phyloP scores from a whole-genome alignment of 2,329 filamentous ascomycete genomes.

The Trichoderma asperellum region DNA sequence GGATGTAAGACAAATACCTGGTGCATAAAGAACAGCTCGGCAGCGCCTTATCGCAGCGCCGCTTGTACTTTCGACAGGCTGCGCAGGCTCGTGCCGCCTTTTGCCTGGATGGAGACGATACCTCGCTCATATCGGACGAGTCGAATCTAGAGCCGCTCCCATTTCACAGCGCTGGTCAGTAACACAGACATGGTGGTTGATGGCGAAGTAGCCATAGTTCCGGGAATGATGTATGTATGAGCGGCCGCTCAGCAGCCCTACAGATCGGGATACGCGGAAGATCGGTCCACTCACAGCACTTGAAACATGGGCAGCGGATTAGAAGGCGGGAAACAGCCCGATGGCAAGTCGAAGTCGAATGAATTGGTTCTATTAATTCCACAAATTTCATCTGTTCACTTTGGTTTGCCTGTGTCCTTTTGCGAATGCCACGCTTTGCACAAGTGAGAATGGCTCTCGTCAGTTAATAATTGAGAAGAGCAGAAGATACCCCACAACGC shows the following conservation, averaged over 20 bases:
- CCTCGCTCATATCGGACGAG: constrained; percentile 1
- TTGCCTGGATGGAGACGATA: background rate
- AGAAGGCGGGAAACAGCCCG: background rate
- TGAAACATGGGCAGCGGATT: constrained; percentile 20
- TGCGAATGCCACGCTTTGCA: background rate
- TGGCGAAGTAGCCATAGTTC: constrained; percentile 5
- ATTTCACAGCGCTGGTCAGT: background rate
- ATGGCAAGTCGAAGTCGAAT: background rate
- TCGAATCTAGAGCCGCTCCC: background rate
- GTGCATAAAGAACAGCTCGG: constrained; percentile 28
- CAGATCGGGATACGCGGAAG: constrained; percentile 15
- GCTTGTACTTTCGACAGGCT: constrained; percentile 30
- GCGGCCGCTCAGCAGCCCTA: constrained; percentile 23
- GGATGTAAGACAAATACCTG: constrained; percentile 11
- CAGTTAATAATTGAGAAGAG: background rate
- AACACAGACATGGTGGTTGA: background rate
- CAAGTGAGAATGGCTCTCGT: background rate
- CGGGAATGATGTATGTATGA: background rate
- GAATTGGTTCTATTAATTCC: background rate
- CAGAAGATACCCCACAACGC: background rate
- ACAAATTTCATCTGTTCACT: background rate
- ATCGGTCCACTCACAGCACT: constrained; percentile 22
- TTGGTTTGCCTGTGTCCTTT: background rate
- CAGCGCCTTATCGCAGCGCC: constrained; percentile 29
- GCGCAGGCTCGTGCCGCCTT: constrained; percentile 28